Conservation (phyloP, 441 rosid genomes). For the Gossypium trilobum region DNA sequence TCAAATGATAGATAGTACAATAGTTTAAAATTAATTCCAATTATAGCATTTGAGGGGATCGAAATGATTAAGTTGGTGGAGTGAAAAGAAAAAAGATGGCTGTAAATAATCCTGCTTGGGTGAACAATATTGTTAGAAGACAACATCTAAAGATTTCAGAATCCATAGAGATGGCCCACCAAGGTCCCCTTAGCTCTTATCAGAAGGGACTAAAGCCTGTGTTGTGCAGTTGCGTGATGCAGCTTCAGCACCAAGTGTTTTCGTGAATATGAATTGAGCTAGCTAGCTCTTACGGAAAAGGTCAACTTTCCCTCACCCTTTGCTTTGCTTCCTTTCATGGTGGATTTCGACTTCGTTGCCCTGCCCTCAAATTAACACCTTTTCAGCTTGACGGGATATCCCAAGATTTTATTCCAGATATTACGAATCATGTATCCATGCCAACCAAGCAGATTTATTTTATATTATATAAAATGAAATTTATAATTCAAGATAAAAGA, state of each 20-base stretch:
- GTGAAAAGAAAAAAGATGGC: not conserved
- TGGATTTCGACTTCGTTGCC: not conserved
- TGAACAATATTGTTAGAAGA: not conserved
- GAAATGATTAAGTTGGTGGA: not conserved
- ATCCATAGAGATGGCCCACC: slow-evolving; percentile 21
- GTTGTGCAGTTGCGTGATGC: not conserved
- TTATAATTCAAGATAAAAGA: not conserved
- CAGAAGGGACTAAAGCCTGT: slow-evolving; percentile 16
- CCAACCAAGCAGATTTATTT: not conserved
- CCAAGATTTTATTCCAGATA: slow-evolving; percentile 9
- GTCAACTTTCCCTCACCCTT: slow-evolving; percentile 16
- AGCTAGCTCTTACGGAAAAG: not conserved
- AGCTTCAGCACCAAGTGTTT: slow-evolving; percentile 4
- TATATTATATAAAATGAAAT: too few relatives aligned
- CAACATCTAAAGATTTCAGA: slow-evolving; percentile 20
- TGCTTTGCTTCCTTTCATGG: slow-evolving; percentile 5
- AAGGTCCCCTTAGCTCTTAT: slow-evolving; percentile 10
- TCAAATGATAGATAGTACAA: too few relatives aligned
- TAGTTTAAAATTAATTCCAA: not conserved
- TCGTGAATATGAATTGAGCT: slow-evolving; percentile 1
- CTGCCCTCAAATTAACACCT: slow-evolving; percentile 3
- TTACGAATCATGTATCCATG: not conserved
- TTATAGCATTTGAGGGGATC: not conserved
- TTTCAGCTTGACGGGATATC: slow-evolving; percentile 7
- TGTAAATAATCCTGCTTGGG: not conserved